Base-by-base conservation (phyloP, 2,329 filamentous ascomycete species). In the Nemania abortiva region DNA sequence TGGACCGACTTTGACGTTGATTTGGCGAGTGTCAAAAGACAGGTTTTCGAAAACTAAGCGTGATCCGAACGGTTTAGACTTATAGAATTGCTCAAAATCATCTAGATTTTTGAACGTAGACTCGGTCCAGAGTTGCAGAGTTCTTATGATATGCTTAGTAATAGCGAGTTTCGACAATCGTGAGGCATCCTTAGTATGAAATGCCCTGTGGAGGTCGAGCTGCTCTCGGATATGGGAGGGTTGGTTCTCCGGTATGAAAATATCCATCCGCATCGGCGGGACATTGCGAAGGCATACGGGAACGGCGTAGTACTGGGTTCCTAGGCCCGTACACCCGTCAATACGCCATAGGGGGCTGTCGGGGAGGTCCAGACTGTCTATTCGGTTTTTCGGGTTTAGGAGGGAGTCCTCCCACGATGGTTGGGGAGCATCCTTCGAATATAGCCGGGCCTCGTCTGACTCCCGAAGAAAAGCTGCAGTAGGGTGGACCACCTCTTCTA, bases 381-480 rank as follows among this genome's bases (percentile, higher is more conserved):
- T 86, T 67, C 88, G 83, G 73, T 89, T 90, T 76, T 87, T 88
- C 7, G 88, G 88, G 70, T 90, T 90, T 50, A 89, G 80, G 49
- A 81, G 77, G 5, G 87, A 89, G 2, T 76, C 69, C 13, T 78
- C 75, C 88, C 88, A 90, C 7, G 74, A 65, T 18, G 68, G 45
- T 24, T 71, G 63, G 34, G 57, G 34, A 7, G 52, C 27, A 54
- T 62, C 29, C 24, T 68, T 50, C 68, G 49, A 50, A 68, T 64
- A 57, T 59, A 52, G 39, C 50, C 52, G 34, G 47, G 22, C 13
- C 34, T 70, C 71, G 22, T 54, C 54, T 60, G 59, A 55, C 69
- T 54, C 34, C 22, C 62, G 55, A 72, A 71, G 70, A 85, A 89
- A 68, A 83, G 70, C 87, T 20, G 87, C 87, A 22, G 88, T 89